Evolutionary conservation across 176 grass and related monocot genomes (phyloP).

Genomic region (Aegilops longissima): DNA sequence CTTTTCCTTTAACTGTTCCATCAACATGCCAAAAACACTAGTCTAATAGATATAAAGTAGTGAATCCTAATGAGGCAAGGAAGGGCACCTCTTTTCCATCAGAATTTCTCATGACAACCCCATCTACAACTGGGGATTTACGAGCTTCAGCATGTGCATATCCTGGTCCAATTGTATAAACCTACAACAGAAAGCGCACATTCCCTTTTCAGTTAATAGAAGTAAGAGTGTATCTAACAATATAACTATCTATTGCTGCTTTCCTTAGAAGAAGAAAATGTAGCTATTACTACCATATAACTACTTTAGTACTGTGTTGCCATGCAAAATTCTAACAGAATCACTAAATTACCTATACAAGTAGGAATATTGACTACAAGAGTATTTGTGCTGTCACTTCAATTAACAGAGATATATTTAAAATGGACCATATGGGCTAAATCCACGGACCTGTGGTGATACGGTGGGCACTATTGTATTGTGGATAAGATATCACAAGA

Average conservation of each 20-base stretch:
- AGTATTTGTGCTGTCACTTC: not conserved
- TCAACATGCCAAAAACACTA: slow-evolving; percentile 8
- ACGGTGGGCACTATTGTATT: not conserved
- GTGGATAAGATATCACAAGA: not conserved
- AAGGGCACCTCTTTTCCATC: slow-evolving; percentile 88
- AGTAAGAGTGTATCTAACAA: not conserved
- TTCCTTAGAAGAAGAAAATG: not conserved
- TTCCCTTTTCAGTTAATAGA: not conserved
- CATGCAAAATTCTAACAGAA: not conserved
- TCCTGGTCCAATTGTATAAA: slow-evolving; percentile 87
- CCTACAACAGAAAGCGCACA: slow-evolving; percentile 44
- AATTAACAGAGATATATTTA: not conserved
- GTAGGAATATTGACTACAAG: not conserved
- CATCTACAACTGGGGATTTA: slow-evolving; percentile 97
- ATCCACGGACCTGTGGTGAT: not conserved
- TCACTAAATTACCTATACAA: not conserved
- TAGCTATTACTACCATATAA: not conserved
- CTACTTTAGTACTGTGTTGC: not conserved
- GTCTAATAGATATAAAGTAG: slow-evolving; percentile 4
- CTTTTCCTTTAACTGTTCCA: not conserved
- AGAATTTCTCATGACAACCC: slow-evolving; percentile 95
- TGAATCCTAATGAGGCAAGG: not conserved
- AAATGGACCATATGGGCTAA: not conserved
- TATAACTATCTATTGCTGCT: not conserved
- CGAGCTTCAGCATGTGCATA: slow-evolving; percentile 98